These are phyloP conservation scores for Kodamaea anthophila DNA, from an alignment of 1,139 yeast species.

Conservation along the genomic window DNA sequence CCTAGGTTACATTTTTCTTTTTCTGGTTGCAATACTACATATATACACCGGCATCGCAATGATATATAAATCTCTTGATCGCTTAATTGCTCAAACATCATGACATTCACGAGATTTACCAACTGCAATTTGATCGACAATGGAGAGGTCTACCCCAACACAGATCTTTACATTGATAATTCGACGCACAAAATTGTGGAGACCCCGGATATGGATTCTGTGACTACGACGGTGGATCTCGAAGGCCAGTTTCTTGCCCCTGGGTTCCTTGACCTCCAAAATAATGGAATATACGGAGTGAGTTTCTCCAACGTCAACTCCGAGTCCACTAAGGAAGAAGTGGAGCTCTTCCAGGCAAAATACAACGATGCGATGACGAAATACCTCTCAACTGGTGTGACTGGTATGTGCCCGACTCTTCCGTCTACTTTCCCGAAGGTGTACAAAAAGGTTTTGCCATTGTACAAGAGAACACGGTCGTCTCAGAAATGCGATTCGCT, in stretches of 20 bases:
- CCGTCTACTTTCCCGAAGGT: constrained; percentile 52
- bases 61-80: constrained; percentile 1
- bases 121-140: constrained; percentile 50
- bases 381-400: constrained; percentile 51
- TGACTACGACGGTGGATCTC: constrained; percentile 34
- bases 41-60: constrained; percentile 1
- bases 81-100: not conserved
- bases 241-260: constrained; percentile 49
- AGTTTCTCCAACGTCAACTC: constrained; percentile 43
- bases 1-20: too few relatives aligned
- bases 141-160: constrained; percentile 33
- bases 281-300: constrained; percentile 57
- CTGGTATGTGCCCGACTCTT: constrained; percentile 56
- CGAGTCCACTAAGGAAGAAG: constrained; percentile 30
- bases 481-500: constrained; percentile 43
- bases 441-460: constrained; percentile 46
- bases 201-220: constrained; percentile 15
- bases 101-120: constrained; percentile 28
- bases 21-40: constrained; percentile 5
- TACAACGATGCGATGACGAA: constrained; percentile 45
- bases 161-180: constrained; percentile 44
- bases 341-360: constrained; percentile 22
- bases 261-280: constrained; percentile 57
- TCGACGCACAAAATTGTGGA: constrained; percentile 38
- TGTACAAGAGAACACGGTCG: constrained; percentile 33